Evolutionary conservation across 1,284 basidiomycete genomes (phyloP).

Genomic region (Polyporus tsugae): DNA sequence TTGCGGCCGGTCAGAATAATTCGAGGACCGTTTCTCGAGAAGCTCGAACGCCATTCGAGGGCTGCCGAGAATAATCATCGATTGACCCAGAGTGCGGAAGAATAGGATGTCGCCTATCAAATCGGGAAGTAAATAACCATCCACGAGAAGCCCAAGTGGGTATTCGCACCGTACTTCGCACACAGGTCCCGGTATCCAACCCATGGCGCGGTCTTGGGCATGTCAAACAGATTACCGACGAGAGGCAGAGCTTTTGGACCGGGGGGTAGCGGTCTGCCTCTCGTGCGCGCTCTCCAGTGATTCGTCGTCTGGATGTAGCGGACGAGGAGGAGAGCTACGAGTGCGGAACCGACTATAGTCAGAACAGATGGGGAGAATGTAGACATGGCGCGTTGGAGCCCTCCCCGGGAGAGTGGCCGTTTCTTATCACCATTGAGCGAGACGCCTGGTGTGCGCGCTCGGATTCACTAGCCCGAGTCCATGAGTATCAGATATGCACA

Average conservation of each 20-base stretch:
- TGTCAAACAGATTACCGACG: slow-evolving; percentile 26
- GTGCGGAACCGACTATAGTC: not conserved
- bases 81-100: slow-evolving; percentile 27
- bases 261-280: slow-evolving; percentile 27
- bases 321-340: not conserved
- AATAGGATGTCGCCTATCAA: slow-evolving; percentile 33
- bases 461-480: not conserved
- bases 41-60: slow-evolving; percentile 28
- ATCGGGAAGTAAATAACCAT: not conserved
- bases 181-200: slow-evolving; percentile 20
- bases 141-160: not conserved
- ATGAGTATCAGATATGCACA: slow-evolving; percentile 7
- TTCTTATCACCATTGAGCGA: slow-evolving; percentile 13
- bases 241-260: slow-evolving; percentile 24
- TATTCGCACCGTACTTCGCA: slow-evolving; percentile 16
- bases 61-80: slow-evolving; percentile 25
- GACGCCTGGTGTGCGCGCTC: slow-evolving; percentile 14
- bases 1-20: slow-evolving; percentile 33
- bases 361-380: slow-evolving; percentile 1
- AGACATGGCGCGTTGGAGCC: slow-evolving; percentile 2
- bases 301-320: slow-evolving; percentile 9
- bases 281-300: slow-evolving; percentile 25
- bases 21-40: slow-evolving; percentile 36
- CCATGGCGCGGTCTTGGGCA: slow-evolving; percentile 23
- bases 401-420: not conserved